These are phyloP conservation scores for Prunus salicina DNA, from an alignment of 306 rosid genomes.

Conservation along the genomic window DNA sequence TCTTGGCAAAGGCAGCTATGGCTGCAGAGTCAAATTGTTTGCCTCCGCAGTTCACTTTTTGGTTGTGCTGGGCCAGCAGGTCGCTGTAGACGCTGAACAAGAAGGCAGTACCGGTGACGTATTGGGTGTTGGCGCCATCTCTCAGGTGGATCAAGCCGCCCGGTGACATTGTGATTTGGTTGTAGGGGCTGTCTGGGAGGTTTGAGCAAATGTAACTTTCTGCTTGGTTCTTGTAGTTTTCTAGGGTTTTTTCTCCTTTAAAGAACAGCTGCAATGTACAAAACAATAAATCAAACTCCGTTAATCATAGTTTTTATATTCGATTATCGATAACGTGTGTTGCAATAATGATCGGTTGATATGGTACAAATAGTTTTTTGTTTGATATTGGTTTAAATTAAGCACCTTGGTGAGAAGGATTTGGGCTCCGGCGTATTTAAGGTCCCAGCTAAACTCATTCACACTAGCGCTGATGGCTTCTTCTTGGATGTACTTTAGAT, in stretches of 20 bases:
- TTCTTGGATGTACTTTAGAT: slow-evolving; percentile 51
- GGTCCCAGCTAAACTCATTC: slow-evolving; percentile 92
- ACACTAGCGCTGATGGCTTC: slow-evolving; percentile 66
- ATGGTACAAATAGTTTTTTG: background rate
- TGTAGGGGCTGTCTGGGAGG: slow-evolving; percentile 79
- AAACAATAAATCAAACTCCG: too few species aligned
- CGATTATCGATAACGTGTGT: background rate
- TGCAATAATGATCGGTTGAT: background rate
- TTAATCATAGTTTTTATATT: background rate
- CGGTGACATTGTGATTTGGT: slow-evolving; percentile 46
- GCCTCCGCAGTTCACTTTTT: slow-evolving; percentile 48
- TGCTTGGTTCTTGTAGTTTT: slow-evolving; percentile 52
- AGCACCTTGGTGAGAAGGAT: slow-evolving; percentile 58
- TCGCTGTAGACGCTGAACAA: slow-evolving; percentile 59
- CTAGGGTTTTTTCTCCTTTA: slow-evolving; percentile 46
- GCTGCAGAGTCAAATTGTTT: slow-evolving; percentile 29
- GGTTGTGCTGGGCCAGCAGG: slow-evolving; percentile 45
- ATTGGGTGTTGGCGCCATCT: slow-evolving; percentile 90
- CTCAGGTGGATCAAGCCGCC: slow-evolving; percentile 72
- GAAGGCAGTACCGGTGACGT: slow-evolving; percentile 59
- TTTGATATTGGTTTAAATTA: background rate
- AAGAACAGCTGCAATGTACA: slow-evolving; percentile 41
- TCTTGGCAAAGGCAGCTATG: slow-evolving; percentile 52
- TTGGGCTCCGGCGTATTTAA: slow-evolving; percentile 92
- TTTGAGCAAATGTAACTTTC: slow-evolving; percentile 77